Percentiles rank a stretch among this genome's conserved stretches.
phyloP scores from a whole-genome alignment of 345 rosid species.

The Lepidium sativum region DNA sequence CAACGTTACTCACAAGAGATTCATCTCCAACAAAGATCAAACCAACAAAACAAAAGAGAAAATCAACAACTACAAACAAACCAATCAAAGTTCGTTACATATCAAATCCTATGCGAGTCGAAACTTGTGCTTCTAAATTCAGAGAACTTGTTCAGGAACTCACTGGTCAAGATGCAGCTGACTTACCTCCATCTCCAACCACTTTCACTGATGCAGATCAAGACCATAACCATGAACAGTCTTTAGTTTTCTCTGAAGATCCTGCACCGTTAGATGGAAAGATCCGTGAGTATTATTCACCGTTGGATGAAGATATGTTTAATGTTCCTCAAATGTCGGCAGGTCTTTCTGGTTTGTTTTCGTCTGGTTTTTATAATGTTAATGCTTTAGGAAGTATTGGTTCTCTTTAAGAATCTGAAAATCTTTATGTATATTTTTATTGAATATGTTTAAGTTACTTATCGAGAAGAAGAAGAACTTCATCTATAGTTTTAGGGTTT shows the following conservation, averaged over 20 bases:
- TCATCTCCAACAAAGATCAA: conserved; percentile 14
- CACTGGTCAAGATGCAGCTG: conserved; percentile 69
- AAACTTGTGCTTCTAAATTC: conserved; percentile 60
- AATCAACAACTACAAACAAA: conserved; percentile 10
- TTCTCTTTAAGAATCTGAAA: conserved; percentile 18
- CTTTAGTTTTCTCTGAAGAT: not conserved
- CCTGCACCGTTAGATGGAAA: conserved; percentile 1
- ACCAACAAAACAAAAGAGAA: conserved; percentile 17
- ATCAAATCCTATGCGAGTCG: conserved; percentile 70
- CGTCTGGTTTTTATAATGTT: conserved; percentile 24
- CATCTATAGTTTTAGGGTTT: conserved; percentile 22
- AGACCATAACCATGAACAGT: not conserved
- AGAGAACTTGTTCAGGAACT: conserved; percentile 82
- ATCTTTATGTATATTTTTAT: not conserved
- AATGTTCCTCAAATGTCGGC: conserved; percentile 21
- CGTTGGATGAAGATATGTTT: conserved; percentile 16
- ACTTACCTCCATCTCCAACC: conserved; percentile 18
- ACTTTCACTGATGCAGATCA: conserved; percentile 11
- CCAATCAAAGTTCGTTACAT: conserved; percentile 69
- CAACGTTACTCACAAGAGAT: conserved; percentile 4
- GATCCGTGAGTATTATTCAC: conserved; percentile 17
- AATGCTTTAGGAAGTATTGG: conserved; percentile 25
- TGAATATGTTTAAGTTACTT: not conserved
- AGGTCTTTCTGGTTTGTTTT: conserved; percentile 21
- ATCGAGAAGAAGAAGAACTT: not conserved